A percentile compares a stretch with the other conserved stretches of the same genome.
These are phyloP conservation scores for Bretschneidera sinensis DNA, from an alignment of 345 rosid species.

Conservation along the genomic window DNA sequence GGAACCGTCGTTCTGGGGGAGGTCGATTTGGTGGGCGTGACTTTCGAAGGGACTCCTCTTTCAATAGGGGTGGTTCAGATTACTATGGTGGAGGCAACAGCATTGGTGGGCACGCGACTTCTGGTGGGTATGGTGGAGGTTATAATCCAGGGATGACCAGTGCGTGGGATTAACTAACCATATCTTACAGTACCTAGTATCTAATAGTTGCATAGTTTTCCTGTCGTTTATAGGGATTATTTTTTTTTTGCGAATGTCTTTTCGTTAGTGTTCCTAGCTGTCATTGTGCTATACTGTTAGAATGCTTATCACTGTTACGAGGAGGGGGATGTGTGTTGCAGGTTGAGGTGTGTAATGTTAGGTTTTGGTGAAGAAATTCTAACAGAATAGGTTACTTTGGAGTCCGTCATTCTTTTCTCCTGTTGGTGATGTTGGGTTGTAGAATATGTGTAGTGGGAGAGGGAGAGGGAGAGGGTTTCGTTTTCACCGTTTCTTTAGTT, in stretches of 20 bases:
- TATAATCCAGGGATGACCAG: constrained; percentile 55
- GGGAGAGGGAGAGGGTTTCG: constrained; percentile 25
- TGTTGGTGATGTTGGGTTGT: constrained; percentile 27
- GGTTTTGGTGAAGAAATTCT: constrained; percentile 22
- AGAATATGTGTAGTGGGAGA: constrained; percentile 31
- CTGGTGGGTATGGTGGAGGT: constrained; percentile 29
- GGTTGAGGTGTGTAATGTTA: constrained; percentile 28
- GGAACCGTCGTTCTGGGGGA: constrained; percentile 75
- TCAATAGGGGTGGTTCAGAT: constrained; percentile 51
- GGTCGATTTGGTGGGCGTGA: constrained; percentile 82
- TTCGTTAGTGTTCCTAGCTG: constrained; percentile 20
- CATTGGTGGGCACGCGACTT: constrained; percentile 31
- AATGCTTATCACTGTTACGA: constrained; percentile 24
- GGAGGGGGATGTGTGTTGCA: constrained; percentile 27
- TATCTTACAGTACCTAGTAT: constrained; percentile 6
- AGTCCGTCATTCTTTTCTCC: constrained; percentile 8
- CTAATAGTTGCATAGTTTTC: constrained; percentile 17
- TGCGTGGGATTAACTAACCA: constrained; percentile 53
- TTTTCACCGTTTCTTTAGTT: constrained; percentile 5
- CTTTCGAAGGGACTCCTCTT: constrained; percentile 66
- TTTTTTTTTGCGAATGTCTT: constrained; percentile 5
- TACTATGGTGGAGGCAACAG: constrained; percentile 48
- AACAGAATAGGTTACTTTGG: constrained; percentile 27
- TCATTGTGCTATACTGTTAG: constrained; percentile 20
- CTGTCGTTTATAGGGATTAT: constrained; percentile 14